Evolutionary conservation across 139 green algal genomes (phyloP).

Genomic region (Chlorella sp.): DNA sequence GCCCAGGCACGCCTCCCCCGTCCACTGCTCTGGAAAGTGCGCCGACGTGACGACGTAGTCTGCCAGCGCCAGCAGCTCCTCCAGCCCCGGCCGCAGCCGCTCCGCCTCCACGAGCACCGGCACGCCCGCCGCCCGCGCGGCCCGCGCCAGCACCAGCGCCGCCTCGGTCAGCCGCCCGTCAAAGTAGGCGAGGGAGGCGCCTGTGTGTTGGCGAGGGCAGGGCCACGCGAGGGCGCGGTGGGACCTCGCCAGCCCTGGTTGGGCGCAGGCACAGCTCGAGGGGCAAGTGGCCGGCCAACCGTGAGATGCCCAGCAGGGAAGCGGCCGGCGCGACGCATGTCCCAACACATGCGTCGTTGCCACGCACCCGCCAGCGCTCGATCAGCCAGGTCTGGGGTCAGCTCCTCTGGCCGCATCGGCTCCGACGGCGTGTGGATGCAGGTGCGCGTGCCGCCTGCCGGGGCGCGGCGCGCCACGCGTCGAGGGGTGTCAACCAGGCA

Average conservation of each 20-base stretch:
- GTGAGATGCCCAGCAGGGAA: constrained; percentile 13
- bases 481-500: too few relatives aligned
- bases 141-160: constrained; percentile 75
- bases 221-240: too few relatives aligned
- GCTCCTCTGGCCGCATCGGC: constrained; percentile 63
- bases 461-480: too few relatives aligned
- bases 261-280: too few relatives aligned
- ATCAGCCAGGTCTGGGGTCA: constrained; percentile 46
- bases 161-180: constrained; percentile 90
- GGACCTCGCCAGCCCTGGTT: too few relatives aligned
- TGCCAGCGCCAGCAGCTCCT: constrained; percentile 78
- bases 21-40: constrained; percentile 83
- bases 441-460: constrained; percentile 79
- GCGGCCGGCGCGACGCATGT: too few relatives aligned
- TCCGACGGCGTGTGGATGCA: constrained; percentile 95
- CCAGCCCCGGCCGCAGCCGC: constrained; percentile 72
- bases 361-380: constrained; percentile 49
- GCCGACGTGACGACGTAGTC: constrained; percentile 86
- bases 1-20: constrained; percentile 46
- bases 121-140: constrained; percentile 57
- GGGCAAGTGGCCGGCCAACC: too few relatives aligned
- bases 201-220: too few relatives aligned
- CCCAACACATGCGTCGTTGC: background rate
- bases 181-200: constrained; percentile 88
- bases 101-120: constrained; percentile 92